phyloP scores from a whole-genome alignment of 345 rosid genomes.

The Combretum micranthum region DNA sequence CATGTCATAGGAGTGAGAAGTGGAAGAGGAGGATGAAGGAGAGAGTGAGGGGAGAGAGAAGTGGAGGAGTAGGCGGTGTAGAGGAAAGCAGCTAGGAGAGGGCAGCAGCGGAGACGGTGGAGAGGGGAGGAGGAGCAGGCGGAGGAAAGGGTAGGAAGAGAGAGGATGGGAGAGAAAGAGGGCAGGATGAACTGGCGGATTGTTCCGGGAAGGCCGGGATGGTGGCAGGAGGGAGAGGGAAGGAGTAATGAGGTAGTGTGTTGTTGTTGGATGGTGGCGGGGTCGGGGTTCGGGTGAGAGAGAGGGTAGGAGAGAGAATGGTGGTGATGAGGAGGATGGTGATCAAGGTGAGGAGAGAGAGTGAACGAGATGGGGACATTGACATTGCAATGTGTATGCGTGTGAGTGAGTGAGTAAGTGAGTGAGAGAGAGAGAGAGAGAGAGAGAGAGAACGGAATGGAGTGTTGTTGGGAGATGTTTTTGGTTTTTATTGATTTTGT shows the following conservation, averaged over 20 bases:
- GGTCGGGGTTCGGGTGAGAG: slow-evolving; percentile 25
- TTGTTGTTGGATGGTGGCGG: slow-evolving; percentile 25
- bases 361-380: too few relatives aligned
- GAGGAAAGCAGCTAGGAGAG: slow-evolving; percentile 85
- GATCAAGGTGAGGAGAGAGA: too few relatives aligned
- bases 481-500: too few relatives aligned
- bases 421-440: too few relatives aligned
- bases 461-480: too few relatives aligned
- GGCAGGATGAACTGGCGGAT: slow-evolving; percentile 59
- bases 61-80: slow-evolving; percentile 81
- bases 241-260: slow-evolving; percentile 32
- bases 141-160: slow-evolving; percentile 56
- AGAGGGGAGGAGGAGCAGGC: slow-evolving; percentile 43
- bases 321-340: too few relatives aligned
- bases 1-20: slow-evolving; percentile 34
- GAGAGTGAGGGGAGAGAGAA: slow-evolving; percentile 45
- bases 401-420: too few relatives aligned
- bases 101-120: slow-evolving; percentile 66
- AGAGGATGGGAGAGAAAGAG: slow-evolving; percentile 57
- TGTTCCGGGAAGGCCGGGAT: slow-evolving; percentile 96
- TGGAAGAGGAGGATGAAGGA: slow-evolving; percentile 16
- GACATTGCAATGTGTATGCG: too few relatives aligned
- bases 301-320: slow-evolving; percentile 6
- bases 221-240: slow-evolving; percentile 59
- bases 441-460: too few relatives aligned